A percentile compares a stretch with the other conserved stretches of the same genome.
These are phyloP conservation scores for Eutrema japonicum DNA, from an alignment of 345 rosid species.

Conservation along the genomic window DNA sequence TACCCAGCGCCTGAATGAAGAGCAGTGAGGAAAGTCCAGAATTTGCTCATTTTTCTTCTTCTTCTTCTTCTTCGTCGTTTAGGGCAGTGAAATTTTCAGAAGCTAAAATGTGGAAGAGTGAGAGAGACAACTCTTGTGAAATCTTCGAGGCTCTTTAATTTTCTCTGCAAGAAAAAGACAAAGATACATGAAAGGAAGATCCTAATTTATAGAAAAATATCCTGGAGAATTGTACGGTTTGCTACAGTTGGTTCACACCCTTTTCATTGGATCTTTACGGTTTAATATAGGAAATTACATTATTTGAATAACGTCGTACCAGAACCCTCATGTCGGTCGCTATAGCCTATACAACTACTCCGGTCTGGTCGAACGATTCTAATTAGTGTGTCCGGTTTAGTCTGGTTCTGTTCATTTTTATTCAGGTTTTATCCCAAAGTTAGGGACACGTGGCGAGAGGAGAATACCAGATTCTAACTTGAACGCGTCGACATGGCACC, in stretches of 20 bases:
- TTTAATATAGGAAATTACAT: not conserved
- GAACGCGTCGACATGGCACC: slow-evolving; percentile 27
- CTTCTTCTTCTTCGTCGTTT: not conserved
- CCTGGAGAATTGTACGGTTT: slow-evolving; percentile 15
- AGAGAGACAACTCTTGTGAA: slow-evolving; percentile 16
- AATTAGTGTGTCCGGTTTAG: not conserved
- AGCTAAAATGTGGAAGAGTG: not conserved
- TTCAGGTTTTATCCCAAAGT: not conserved
- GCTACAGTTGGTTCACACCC: slow-evolving; percentile 34
- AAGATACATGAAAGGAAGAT: not conserved
- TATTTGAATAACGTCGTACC: not conserved
- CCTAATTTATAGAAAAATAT: slow-evolving; percentile 28
- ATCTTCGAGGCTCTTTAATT: slow-evolving; percentile 26
- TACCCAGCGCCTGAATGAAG: slow-evolving; percentile 72
- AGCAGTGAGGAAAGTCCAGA: slow-evolving; percentile 61
- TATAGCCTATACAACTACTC: not conserved
- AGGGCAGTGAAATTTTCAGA: not conserved
- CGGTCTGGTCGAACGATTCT: slow-evolving; percentile 6
- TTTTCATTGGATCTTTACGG: slow-evolving; percentile 23
- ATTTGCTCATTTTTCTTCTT: slow-evolving; percentile 30
- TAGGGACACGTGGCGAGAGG: slow-evolving; percentile 20
- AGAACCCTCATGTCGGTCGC: slow-evolving; percentile 26
- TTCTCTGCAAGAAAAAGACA: slow-evolving; percentile 24
- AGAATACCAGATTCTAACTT: slow-evolving; percentile 10
- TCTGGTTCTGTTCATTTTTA: not conserved